These are phyloP conservation scores for Hypoxylon perforatum DNA, from an alignment of 495 filamentous ascomycete species.

Conservation along the genomic window DNA sequence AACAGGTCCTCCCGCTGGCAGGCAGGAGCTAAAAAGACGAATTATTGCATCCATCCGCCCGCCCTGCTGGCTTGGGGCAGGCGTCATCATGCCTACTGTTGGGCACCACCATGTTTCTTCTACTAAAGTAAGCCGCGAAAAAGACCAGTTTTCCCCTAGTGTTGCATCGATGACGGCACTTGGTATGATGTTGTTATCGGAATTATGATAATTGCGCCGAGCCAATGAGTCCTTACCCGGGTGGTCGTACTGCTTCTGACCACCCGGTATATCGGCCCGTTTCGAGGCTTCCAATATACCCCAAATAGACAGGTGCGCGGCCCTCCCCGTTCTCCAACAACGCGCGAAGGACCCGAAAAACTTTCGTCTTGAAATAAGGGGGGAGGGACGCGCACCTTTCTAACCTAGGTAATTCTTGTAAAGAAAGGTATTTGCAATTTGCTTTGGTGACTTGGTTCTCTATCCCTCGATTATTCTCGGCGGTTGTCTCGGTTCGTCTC, in stretches of 20 bases:
- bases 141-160: constrained; percentile 13
- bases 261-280: constrained; percentile 37
- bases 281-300: constrained; percentile 28
- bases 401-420: constrained; percentile 4
- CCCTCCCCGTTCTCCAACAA: not conserved
- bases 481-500: constrained; percentile 25
- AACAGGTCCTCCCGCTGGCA: constrained; percentile 11
- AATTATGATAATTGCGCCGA: constrained; percentile 34
- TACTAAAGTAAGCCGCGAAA: constrained; percentile 17
- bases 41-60: constrained; percentile 27
- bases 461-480: not conserved
- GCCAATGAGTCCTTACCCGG: constrained; percentile 35
- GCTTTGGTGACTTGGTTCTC: constrained; percentile 1
- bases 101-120: constrained; percentile 7
- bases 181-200: constrained; percentile 30
- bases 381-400: no score
- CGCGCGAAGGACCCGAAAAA: constrained; percentile 27
- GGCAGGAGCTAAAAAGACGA: constrained; percentile 20
- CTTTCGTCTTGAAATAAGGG: constrained; percentile 21
- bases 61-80: constrained; percentile 22
- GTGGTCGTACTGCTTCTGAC: constrained; percentile 41
- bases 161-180: constrained; percentile 33
- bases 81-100: no score
- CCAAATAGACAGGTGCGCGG: constrained; percentile 32
- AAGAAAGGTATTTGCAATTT: not conserved